phyloP scores from a whole-genome alignment of 495 filamentous ascomycete species.

The Aspergillus campestris region DNA sequence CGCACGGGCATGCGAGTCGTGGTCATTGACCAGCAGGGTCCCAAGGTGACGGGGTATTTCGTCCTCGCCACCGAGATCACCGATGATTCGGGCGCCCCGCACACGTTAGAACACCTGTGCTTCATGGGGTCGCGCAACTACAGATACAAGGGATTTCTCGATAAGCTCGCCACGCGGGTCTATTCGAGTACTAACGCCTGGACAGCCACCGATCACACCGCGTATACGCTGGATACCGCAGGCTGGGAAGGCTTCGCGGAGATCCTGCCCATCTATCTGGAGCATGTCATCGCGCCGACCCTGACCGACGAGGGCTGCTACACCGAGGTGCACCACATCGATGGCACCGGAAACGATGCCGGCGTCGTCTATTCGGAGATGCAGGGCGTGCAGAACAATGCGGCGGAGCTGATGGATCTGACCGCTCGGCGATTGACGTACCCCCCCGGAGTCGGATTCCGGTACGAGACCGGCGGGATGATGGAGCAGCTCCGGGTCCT shows the following conservation, averaged over 20 bases:
- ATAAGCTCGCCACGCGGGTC: constrained; percentile 84
- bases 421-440: constrained; percentile 70
- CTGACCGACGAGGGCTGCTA: constrained; percentile 88
- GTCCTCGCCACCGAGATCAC: constrained; percentile 94
- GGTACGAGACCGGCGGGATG: constrained; percentile 96
- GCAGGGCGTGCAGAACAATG: constrained; percentile 86
- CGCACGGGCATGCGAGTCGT: constrained; percentile 90
- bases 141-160: constrained; percentile 86
- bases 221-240: constrained; percentile 87
- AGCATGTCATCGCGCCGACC: constrained; percentile 86
- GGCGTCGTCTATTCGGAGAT: constrained; percentile 99
- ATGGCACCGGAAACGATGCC: constrained; percentile 88
- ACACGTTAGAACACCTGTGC: constrained; percentile 91
- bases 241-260: constrained; percentile 96
- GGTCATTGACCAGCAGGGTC: constrained; percentile 83
- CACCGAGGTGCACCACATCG: constrained; percentile 94
- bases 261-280: constrained; percentile 90
- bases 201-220: constrained; percentile 92
- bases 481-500: constrained; percentile 83
- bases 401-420: constrained; percentile 76
- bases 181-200: constrained; percentile 95
- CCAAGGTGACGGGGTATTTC: constrained; percentile 92
- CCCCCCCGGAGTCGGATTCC: constrained; percentile 81
- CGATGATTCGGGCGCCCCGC: constrained; percentile 91
- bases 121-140: constrained; percentile 98